These are phyloP conservation scores for Chlamydomonas incerta DNA, from an alignment of 139 green algal species.

Conservation along the genomic window DNA sequence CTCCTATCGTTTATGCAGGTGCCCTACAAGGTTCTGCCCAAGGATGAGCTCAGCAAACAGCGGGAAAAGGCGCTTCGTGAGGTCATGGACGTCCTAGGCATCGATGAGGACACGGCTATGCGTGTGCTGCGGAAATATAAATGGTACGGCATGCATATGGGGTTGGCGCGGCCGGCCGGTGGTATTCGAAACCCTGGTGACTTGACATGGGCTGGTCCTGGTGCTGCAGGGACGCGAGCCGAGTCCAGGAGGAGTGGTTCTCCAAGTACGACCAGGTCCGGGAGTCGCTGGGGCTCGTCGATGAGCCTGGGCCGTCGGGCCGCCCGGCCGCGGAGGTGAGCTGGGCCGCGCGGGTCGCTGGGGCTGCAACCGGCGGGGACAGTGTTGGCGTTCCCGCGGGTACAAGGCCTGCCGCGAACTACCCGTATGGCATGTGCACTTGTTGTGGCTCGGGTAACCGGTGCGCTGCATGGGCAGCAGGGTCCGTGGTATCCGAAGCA, in stretches of 20 bases:
- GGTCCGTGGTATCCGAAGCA: no score
- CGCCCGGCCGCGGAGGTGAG: background rate
- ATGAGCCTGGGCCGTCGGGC: conserved; percentile 41
- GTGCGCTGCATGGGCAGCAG: no score
- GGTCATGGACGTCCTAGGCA: conserved; percentile 69
- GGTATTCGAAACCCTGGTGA: conserved; percentile 4
- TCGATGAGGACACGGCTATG: conserved; percentile 71
- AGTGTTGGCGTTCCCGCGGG: no score
- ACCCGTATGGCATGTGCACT: no score
- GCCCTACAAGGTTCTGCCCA: conserved; percentile 49
- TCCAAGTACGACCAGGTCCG: conserved; percentile 78
- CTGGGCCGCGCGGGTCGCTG: no score
- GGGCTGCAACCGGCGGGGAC: no score
- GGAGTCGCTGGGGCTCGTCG: conserved; percentile 76
- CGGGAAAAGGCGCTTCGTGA: conserved; percentile 56
- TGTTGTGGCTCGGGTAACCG: no score
- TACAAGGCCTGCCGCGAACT: no score
- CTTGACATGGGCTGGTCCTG: background rate
- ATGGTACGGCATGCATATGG: conserved; percentile 62
- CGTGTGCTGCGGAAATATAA: conserved; percentile 82
- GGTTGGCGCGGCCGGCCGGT: no score
- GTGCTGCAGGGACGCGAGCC: conserved; percentile 75
- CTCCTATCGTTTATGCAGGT: conserved; percentile 18
- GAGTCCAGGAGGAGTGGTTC: conserved; percentile 94
- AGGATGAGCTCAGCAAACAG: conserved; percentile 52